Percentiles rank a stretch among this genome's conserved stretches.
phyloP scores from a whole-genome alignment of 2,329 filamentous ascomycete genomes.

The Aspergillus bombycis region DNA sequence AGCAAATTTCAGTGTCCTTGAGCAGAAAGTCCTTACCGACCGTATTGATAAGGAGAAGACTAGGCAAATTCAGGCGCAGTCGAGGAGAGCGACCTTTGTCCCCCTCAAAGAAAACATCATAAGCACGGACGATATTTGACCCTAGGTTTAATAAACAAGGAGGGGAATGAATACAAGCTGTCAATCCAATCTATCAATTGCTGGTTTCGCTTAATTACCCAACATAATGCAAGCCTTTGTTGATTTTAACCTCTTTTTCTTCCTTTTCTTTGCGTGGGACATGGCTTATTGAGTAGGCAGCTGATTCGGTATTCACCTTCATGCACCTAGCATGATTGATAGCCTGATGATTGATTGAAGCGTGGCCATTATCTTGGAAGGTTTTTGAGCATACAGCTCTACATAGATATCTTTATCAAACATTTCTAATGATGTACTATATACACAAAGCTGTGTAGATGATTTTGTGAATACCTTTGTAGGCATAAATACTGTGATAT shows the following conservation, averaged over 20 bases:
- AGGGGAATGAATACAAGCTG: neutral
- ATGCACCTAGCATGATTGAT: neutral
- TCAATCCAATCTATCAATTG: neutral
- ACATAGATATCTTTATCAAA: neutral
- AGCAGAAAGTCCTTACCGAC: slow-evolving; percentile 26
- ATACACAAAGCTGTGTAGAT: neutral
- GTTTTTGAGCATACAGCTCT: neutral
- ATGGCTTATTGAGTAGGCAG: neutral
- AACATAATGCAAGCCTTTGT: neutral
- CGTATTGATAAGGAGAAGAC: slow-evolving; percentile 24
- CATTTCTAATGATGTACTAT: neutral
- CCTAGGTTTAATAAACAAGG: neutral
- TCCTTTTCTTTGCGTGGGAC: neutral
- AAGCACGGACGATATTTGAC: slow-evolving; percentile 35
- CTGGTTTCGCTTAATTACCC: neutral
- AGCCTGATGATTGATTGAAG: neutral
- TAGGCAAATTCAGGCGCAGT: slow-evolving; percentile 30
- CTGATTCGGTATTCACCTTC: neutral
- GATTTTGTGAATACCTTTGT: neutral
- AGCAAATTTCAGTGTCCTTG: slow-evolving; percentile 29
- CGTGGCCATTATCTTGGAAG: neutral
- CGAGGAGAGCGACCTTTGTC: slow-evolving; percentile 26
- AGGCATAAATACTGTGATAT: neutral
- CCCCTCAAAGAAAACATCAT: slow-evolving; percentile 36
- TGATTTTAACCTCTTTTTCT: neutral